Evolutionary conservation across 306 rosid species (phyloP).

Genomic region (Mimosa bimucronata): DNA sequence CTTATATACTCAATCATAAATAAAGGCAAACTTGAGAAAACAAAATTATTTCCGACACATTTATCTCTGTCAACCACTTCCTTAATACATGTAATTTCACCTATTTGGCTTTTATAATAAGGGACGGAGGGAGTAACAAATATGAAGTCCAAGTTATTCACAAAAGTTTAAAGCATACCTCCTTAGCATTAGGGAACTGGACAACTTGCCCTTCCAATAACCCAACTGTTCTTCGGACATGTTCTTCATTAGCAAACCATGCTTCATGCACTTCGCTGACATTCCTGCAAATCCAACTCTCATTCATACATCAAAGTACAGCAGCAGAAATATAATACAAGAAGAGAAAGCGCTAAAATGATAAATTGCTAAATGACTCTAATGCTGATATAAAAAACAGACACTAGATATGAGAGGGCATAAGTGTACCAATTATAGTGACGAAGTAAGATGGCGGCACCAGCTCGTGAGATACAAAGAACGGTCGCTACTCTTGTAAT

Average conservation of each 20-base stretch:
- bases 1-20: too few species aligned
- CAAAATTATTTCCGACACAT: too few species aligned
- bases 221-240: conserved; percentile 64
- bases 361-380: background rate
- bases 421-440: conserved; percentile 64
- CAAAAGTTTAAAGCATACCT: conserved; percentile 43
- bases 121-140: too few species aligned
- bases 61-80: too few species aligned
- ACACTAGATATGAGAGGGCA: conserved; percentile 10
- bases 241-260: conserved; percentile 81
- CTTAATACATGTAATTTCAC: too few species aligned
- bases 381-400: background rate
- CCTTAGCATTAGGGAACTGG: conserved; percentile 45
- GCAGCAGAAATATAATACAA: conserved; percentile 12
- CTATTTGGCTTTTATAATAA: too few species aligned
- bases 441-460: conserved; percentile 67
- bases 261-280: conserved; percentile 74
- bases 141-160: conserved; percentile 26
- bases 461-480: conserved; percentile 61
- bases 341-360: conserved; percentile 17
- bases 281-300: conserved; percentile 52
- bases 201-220: conserved; percentile 61
- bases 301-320: conserved; percentile 9
- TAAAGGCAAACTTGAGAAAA: too few species aligned
- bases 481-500: conserved; percentile 58